Percentiles rank a stretch among this genome's conserved stretches.
Conservation (phyloP, 352 stramenopile species). For the Phytophthora vignae region DNA sequence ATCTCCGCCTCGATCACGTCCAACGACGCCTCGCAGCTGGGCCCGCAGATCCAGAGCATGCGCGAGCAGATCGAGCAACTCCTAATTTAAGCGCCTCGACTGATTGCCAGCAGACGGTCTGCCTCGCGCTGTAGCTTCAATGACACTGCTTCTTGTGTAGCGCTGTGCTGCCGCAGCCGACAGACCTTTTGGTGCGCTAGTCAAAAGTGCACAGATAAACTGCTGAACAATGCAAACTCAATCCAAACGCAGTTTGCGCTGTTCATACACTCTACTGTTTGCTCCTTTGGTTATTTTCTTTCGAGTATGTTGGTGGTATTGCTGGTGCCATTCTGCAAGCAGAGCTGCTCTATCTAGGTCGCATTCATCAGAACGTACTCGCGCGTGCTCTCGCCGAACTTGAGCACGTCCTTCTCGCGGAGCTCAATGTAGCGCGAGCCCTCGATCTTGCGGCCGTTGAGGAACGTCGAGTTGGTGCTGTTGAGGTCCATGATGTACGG, state of each 20-base stretch:
- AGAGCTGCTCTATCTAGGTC: slow-evolving; percentile 30
- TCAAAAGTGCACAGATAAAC: slow-evolving; percentile 30
- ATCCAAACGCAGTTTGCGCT: slow-evolving; percentile 21
- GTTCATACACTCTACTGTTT: background rate
- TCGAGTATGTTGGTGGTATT: background rate
- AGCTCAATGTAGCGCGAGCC: slow-evolving; percentile 97
- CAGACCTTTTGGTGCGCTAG: slow-evolving; percentile 25
- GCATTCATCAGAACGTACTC: slow-evolving; percentile 97
- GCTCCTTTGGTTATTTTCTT: slow-evolving; percentile 2
- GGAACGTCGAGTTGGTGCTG: slow-evolving; percentile 97
- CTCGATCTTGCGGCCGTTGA: slow-evolving; percentile 96
- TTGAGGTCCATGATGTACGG: slow-evolving; percentile 99
- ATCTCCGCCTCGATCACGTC: slow-evolving; percentile 99
- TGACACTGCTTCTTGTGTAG: background rate
- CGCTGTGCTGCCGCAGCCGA: background rate
- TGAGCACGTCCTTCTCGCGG: slow-evolving; percentile 95
- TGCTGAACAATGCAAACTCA: slow-evolving; percentile 34
- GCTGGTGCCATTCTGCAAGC: background rate
- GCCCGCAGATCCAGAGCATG: slow-evolving; percentile 98
- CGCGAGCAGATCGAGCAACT: slow-evolving; percentile 99
- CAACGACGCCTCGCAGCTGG: slow-evolving; percentile 99
- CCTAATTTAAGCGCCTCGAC: slow-evolving; percentile 95
- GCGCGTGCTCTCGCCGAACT: slow-evolving; percentile 96
- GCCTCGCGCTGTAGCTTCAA: background rate
- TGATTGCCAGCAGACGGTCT: slow-evolving; percentile 28